These are phyloP conservation scores for Colletotrichum musicola DNA, from an alignment of 2,329 filamentous ascomycete genomes.

Conservation along the genomic window DNA sequence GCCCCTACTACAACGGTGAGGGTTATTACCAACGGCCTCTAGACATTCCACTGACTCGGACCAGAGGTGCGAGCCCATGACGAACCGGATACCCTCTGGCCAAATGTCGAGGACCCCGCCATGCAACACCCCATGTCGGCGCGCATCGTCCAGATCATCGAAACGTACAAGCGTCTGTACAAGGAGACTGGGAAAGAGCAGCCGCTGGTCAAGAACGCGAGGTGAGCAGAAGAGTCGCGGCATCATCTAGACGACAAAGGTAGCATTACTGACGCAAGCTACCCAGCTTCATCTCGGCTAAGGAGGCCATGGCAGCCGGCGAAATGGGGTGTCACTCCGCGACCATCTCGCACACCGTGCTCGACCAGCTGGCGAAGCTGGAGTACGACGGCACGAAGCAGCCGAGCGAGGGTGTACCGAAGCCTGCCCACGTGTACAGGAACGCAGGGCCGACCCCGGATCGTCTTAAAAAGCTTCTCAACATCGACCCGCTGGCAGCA, in stretches of 20 bases:
- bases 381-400: constrained; percentile 52
- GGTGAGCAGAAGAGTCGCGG: too few species aligned
- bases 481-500: constrained; percentile 54
- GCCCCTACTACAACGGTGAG: constrained; percentile 62
- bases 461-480: constrained; percentile 51
- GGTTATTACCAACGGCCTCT: not conserved
- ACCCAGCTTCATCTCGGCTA: constrained; percentile 56
- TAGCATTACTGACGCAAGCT: too few species aligned
- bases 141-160: constrained; percentile 61
- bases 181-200: constrained; percentile 61
- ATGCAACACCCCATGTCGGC: constrained; percentile 61
- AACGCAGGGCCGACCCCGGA: constrained; percentile 48
- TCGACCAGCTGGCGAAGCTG: constrained; percentile 54
- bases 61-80: constrained; percentile 58
- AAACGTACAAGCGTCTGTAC: constrained; percentile 59
- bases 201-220: constrained; percentile 59
- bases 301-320: constrained; percentile 60
- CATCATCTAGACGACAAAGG: too few species aligned
- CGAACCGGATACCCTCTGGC: constrained; percentile 56
- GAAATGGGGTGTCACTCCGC: constrained; percentile 61
- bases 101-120: constrained; percentile 59
- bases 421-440: constrained; percentile 55
- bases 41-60: constrained; percentile 4
- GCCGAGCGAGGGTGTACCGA: constrained; percentile 53
- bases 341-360: constrained; percentile 56